phyloP scores from a whole-genome alignment of 1,284 basidiomycete species.

The Pterula multifida region DNA sequence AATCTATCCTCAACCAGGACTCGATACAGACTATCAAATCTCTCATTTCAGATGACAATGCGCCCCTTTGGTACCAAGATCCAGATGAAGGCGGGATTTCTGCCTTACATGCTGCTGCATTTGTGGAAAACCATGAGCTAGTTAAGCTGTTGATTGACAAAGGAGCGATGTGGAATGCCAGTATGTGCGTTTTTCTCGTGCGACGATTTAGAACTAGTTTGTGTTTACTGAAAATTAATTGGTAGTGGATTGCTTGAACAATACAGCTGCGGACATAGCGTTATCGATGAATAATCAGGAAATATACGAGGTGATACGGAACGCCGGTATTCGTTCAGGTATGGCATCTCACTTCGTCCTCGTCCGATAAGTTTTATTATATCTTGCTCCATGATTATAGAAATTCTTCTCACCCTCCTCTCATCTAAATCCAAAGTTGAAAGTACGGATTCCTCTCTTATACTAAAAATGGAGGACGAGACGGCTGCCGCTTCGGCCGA shows the following conservation, averaged over 20 bases:
- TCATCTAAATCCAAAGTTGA: slow-evolving; percentile 29
- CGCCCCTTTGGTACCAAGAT: slow-evolving; percentile 89
- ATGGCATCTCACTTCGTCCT: slow-evolving; percentile 9
- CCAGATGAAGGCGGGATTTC: slow-evolving; percentile 66
- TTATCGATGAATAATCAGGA: slow-evolving; percentile 69
- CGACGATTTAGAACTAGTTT: not conserved
- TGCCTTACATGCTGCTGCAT: slow-evolving; percentile 83
- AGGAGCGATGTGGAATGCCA: slow-evolving; percentile 89
- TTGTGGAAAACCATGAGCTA: slow-evolving; percentile 50
- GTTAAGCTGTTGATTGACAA: slow-evolving; percentile 60
- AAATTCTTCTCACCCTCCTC: slow-evolving; percentile 54
- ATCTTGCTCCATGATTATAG: slow-evolving; percentile 21
- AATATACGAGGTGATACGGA: slow-evolving; percentile 68
- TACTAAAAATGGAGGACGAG: slow-evolving; percentile 44
- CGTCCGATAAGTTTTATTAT: not conserved
- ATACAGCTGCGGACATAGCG: slow-evolving; percentile 83
- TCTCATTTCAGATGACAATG: slow-evolving; percentile 50
- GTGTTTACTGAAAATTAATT: slow-evolving; percentile 1
- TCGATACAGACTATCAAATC: slow-evolving; percentile 36
- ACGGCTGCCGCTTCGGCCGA: slow-evolving; percentile 68
- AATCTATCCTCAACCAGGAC: slow-evolving; percentile 40
- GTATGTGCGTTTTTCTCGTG: slow-evolving; percentile 24
- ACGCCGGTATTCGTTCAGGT: slow-evolving; percentile 84
- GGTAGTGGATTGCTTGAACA: slow-evolving; percentile 63
- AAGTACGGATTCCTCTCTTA: slow-evolving; percentile 27